Conservation (phyloP, 2,329 filamentous ascomycete species). For the Dothideomycetes sp. region DNA sequence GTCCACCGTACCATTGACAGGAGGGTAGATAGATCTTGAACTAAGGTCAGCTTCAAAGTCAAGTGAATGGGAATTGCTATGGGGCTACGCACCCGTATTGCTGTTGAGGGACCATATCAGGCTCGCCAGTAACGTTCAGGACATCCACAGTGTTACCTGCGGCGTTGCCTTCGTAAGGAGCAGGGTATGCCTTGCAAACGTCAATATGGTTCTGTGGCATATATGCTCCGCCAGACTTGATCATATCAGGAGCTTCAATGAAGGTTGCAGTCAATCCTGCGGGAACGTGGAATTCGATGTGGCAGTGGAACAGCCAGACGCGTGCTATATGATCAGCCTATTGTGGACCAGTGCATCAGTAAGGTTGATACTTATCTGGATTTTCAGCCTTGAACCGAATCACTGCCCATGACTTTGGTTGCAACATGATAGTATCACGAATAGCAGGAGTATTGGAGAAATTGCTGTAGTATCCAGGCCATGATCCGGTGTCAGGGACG, state of each 20-base stretch:
- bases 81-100: constrained; percentile 3
- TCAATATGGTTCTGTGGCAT: constrained; percentile 55
- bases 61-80: no score
- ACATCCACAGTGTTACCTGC: constrained; percentile 57
- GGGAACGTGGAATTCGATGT: constrained; percentile 12
- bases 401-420: constrained; percentile 24
- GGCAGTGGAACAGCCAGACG: constrained; percentile 29
- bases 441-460: constrained; percentile 13
- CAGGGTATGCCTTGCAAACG: constrained; percentile 43
- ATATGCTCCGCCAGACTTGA: constrained; percentile 36
- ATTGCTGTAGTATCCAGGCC: constrained; percentile 11
- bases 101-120: neutral
- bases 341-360: neutral
- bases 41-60: no score
- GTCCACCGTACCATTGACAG: no score
- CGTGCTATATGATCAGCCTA: neutral
- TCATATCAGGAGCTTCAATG: constrained; percentile 35
- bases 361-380: constrained; percentile 22
- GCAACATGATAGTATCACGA: constrained; percentile 27
- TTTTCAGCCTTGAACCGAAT: constrained; percentile 26
- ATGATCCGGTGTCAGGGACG: constrained; percentile 13
- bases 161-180: constrained; percentile 56
- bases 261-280: constrained; percentile 4
- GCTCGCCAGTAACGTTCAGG: constrained; percentile 47
- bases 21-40: no score